phyloP scores from a whole-genome alignment of 139 green algal genomes.

The Asterochloris erici region DNA sequence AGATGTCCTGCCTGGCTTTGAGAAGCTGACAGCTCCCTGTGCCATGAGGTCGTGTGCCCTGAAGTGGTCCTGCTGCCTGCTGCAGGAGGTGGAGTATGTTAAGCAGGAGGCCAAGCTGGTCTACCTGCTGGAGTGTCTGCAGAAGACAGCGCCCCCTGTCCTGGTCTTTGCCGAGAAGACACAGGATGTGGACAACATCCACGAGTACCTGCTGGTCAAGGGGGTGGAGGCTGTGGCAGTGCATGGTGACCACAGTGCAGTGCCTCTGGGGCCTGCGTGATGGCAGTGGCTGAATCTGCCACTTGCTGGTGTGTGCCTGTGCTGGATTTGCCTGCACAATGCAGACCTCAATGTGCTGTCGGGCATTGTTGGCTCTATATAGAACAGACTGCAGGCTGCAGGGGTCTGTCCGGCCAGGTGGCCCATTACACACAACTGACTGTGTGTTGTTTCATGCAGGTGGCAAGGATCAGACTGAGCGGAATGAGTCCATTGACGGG shows the following conservation, averaged over 20 bases:
- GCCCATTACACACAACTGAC: too few species aligned
- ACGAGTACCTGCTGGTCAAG: conserved; percentile 91
- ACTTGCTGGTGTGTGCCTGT: too few species aligned
- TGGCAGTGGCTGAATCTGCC: too few species aligned
- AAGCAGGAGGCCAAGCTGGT: conserved; percentile 96
- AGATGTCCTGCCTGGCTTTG: neutral
- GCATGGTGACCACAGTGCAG: conserved; percentile 56
- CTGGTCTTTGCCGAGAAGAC: conserved; percentile 98
- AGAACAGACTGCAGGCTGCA: too few species aligned
- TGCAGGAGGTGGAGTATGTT: conserved; percentile 97
- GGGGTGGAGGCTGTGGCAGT: conserved; percentile 96
- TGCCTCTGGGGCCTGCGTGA: too few species aligned
- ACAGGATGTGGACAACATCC: conserved; percentile 91
- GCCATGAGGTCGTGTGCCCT: too few species aligned
- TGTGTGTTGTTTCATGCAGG: too few species aligned
- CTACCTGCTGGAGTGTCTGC: conserved; percentile 94
- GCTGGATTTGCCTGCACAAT: too few species aligned
- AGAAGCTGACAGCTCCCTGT: neutral
- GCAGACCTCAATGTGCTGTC: too few species aligned
- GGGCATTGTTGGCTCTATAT: too few species aligned
- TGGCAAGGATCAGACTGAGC: conserved; percentile 94
- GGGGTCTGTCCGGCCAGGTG: too few species aligned
- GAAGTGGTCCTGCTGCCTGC: neutral
- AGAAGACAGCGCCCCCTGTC: conserved; percentile 97
- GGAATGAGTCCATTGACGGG: conserved; percentile 72